phyloP scores from a whole-genome alignment of 176 grass and related monocot species.

The Bonia amplexicaulis region DNA sequence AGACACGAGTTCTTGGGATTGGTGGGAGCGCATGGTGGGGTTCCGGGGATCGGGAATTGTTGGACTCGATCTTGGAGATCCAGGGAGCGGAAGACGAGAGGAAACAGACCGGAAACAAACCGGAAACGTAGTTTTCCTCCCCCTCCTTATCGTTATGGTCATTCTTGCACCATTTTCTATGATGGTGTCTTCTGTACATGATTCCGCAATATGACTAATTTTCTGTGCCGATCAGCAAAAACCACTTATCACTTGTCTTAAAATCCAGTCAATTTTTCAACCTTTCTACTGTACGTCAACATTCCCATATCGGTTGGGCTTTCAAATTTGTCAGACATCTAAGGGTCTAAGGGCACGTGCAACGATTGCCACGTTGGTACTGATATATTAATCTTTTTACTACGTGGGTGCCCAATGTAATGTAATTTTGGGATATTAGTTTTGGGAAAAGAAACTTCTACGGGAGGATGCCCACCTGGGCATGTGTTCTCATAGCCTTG shows the following conservation, averaged over 20 bases:
- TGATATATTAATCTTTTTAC: too few relatives aligned
- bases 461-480: too few relatives aligned
- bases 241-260: not conserved
- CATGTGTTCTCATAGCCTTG: too few relatives aligned
- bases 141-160: conserved; percentile 23
- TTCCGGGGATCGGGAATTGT: conserved; percentile 1
- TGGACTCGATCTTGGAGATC: conserved; percentile 34
- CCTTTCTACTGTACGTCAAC: not conserved
- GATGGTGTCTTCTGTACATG: not conserved
- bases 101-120: conserved; percentile 28
- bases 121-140: conserved; percentile 9
- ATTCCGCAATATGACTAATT: not conserved
- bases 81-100: conserved; percentile 30
- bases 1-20: conserved; percentile 14
- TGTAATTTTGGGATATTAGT: not conserved
- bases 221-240: not conserved
- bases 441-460: too few relatives aligned
- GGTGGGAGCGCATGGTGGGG: conserved; percentile 10
- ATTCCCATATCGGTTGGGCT: too few relatives aligned
- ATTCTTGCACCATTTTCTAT: conserved; percentile 7
- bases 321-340: too few relatives aligned
- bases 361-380: not conserved
- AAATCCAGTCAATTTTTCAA: not conserved
- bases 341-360: not conserved
- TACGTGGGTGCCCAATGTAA: not conserved